phyloP scores from a whole-genome alignment of 768 basidiomycete species.

The Naganishia vishniacii region DNA sequence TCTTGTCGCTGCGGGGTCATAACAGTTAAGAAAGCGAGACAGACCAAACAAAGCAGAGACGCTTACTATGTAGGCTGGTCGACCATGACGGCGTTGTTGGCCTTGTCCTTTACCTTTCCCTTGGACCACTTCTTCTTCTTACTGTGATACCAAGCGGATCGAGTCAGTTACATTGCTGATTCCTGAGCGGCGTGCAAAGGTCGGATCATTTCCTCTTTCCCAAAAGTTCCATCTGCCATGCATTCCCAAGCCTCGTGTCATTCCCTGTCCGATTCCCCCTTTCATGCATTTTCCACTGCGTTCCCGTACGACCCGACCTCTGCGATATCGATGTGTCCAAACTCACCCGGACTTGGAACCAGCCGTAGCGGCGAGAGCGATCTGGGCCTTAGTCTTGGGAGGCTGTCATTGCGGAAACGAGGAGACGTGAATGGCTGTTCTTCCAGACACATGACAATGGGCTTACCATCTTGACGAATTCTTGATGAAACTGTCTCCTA shows the following conservation, averaged over 20 bases:
- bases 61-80: conserved; percentile 74
- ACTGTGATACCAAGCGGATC: conserved; percentile 26
- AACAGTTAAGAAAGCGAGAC: neutral
- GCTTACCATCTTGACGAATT: conserved; percentile 22
- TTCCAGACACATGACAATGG: neutral
- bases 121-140: conserved; percentile 99
- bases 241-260: neutral
- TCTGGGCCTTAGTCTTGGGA: conserved; percentile 48
- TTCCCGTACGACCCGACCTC: neutral
- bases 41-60: neutral
- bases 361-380: conserved; percentile 49
- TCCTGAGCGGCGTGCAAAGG: neutral
- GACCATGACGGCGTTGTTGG: conserved; percentile 87
- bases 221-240: conserved; percentile 12
- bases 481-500: conserved; percentile 19
- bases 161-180: neutral
- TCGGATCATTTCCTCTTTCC: conserved; percentile 1
- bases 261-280: neutral
- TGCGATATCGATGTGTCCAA: neutral
- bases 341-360: conserved; percentile 49
- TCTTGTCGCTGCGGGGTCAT: conserved; percentile 51
- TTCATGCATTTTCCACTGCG: no score
- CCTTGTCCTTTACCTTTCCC: conserved; percentile 99
- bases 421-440: neutral
- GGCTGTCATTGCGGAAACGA: conserved; percentile 27